A percentile compares a stretch with the other conserved stretches of the same genome.
Evolutionary conservation across 805 yeast genomes (phyloP).

Genomic region (Nakazawaea peltata): DNA sequence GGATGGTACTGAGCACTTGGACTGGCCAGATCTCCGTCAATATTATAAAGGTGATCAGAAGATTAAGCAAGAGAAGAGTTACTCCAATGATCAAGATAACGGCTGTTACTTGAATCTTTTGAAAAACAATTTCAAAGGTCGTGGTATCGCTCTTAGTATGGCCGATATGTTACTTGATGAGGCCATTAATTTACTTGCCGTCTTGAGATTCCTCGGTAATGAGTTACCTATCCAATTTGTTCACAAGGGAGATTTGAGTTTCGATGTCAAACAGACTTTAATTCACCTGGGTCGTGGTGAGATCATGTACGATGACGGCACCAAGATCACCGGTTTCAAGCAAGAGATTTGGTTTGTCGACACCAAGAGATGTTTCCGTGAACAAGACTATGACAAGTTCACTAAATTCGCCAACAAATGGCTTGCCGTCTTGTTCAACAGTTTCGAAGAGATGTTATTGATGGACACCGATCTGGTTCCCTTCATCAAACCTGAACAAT

Average conservation of each 20-base stretch:
- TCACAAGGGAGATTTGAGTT: constrained; percentile 32
- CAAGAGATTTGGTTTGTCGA: constrained; percentile 25
- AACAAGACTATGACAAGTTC: constrained; percentile 18
- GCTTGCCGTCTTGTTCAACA: constrained; percentile 47
- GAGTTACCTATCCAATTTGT: constrained; percentile 41
- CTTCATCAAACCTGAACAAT: constrained; percentile 26
- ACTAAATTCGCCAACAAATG: constrained; percentile 34
- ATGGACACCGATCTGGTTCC: constrained; percentile 47
- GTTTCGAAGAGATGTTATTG: constrained; percentile 47
- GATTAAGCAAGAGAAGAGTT: constrained; percentile 3
- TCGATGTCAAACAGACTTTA: constrained; percentile 23
- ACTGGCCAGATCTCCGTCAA: constrained; percentile 22
- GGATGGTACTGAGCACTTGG: constrained; percentile 20
- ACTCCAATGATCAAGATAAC: constrained; percentile 10
- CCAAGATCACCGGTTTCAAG: constrained; percentile 16
- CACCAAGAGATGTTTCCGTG: constrained; percentile 20
- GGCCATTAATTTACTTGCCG: constrained; percentile 35
- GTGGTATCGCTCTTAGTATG: constrained; percentile 50
- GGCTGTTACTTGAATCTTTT: constrained; percentile 24
- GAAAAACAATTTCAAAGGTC: constrained; percentile 27
- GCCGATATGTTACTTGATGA: constrained; percentile 39
- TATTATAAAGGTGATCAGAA: constrained; percentile 11
- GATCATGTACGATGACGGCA: constrained; percentile 4
- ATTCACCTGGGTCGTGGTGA: constrained; percentile 27
- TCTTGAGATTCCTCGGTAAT: constrained; percentile 42